These are phyloP conservation scores for Talaromyces sp. DNA, from an alignment of 2,329 filamentous ascomycete species.

Conservation along the genomic window DNA sequence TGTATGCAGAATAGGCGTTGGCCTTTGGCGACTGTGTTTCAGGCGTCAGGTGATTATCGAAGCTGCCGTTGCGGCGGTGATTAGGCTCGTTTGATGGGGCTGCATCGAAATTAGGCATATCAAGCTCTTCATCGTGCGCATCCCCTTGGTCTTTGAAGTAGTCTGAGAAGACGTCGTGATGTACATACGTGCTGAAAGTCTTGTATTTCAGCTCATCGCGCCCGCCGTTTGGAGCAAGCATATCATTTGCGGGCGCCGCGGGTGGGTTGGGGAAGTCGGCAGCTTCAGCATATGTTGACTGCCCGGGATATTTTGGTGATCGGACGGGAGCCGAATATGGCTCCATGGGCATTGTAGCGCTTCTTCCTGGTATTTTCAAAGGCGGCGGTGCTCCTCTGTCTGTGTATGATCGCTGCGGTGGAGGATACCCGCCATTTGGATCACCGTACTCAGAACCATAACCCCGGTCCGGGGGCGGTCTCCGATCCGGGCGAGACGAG, in stretches of 20 bases:
- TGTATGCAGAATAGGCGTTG: constrained; percentile 34
- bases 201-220: constrained; percentile 13
- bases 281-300: constrained; percentile 28
- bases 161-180: constrained; percentile 44
- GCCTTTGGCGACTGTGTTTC: constrained; percentile 11
- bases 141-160: constrained; percentile 48
- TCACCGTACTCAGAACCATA: background rate
- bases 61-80: constrained; percentile 10
- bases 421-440: constrained; percentile 9
- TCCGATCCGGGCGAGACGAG: constrained; percentile 28
- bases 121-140: constrained; percentile 38
- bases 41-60: constrained; percentile 10
- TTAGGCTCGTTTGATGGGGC: constrained; percentile 29
- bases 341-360: constrained; percentile 33
- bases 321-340: constrained; percentile 13
- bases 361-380: constrained; percentile 28
- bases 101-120: constrained; percentile 62
- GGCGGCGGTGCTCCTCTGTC: constrained; percentile 23
- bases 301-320: constrained; percentile 30
- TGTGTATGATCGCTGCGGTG: constrained; percentile 22
- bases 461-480: constrained; percentile 17
- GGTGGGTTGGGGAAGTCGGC: constrained; percentile 13
- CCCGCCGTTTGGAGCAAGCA: constrained; percentile 3
- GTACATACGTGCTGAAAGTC: constrained; percentile 18
- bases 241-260: constrained; percentile 3